Conservation (phyloP, 495 filamentous ascomycete species). For the Tuber microsphaerosporum region DNA sequence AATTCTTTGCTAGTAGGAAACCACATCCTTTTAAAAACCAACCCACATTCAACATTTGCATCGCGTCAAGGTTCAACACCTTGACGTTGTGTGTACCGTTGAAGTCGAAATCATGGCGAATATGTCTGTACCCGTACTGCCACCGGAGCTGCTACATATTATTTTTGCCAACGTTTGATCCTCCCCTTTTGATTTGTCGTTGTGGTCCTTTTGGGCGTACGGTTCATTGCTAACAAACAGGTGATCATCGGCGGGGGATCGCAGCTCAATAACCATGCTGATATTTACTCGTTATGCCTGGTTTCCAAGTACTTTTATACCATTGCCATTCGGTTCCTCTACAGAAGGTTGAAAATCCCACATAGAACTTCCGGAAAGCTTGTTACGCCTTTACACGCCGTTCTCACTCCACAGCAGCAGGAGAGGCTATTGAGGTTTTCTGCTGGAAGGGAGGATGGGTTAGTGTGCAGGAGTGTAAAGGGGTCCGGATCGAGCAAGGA, state of each 20-base stretch:
- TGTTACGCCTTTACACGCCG: conserved; percentile 12
- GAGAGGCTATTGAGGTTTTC: not conserved
- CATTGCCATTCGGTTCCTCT: conserved; percentile 20
- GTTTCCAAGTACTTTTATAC: conserved; percentile 19
- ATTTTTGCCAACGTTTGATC: conserved; percentile 19
- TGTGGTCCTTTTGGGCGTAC: not conserved
- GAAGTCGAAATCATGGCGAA: not conserved
- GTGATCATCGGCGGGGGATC: not conserved
- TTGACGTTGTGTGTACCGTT: not conserved
- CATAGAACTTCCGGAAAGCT: conserved; percentile 5
- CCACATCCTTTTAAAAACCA: not conserved
- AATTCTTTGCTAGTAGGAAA: not conserved
- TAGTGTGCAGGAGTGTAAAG: not conserved
- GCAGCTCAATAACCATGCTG: conserved; percentile 6
- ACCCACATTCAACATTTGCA: not conserved
- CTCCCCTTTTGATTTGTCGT: not conserved
- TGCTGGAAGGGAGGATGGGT: not conserved
- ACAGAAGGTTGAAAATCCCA: conserved; percentile 14
- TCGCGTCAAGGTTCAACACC: not conserved
- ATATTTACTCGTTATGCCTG: conserved; percentile 18
- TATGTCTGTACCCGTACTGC: conserved; percentile 3
- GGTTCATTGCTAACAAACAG: not conserved
- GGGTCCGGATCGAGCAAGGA: not conserved
- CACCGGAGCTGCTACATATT: conserved; percentile 16
- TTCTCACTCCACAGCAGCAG: conserved; percentile 14